Percentiles rank a stretch among this genome's conserved stretches.
phyloP scores from a whole-genome alignment of 176 grass and related monocot species.

The Carex pumila region DNA sequence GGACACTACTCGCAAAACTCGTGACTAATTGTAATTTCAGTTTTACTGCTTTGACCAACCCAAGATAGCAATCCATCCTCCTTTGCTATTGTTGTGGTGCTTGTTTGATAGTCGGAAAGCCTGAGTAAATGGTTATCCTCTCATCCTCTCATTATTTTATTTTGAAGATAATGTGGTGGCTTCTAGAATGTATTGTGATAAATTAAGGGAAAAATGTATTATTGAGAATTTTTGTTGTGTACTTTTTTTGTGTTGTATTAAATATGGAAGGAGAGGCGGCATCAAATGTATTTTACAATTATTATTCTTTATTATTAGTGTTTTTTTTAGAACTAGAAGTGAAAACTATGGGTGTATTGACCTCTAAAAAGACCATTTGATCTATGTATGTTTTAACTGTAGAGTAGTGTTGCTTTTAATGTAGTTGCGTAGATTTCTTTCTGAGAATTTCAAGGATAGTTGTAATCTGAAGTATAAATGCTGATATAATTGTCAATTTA shows the following conservation, averaged over 20 bases:
- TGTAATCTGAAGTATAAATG: background rate
- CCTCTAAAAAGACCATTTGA: background rate
- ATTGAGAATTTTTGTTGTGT: slow-evolving; percentile 27
- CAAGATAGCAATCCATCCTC: slow-evolving; percentile 41
- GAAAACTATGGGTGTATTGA: slow-evolving; percentile 16
- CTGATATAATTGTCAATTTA: background rate
- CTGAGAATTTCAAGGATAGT: background rate
- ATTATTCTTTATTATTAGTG: slow-evolving; percentile 27
- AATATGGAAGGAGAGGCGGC: slow-evolving; percentile 43
- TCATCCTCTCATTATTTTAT: slow-evolving; percentile 60
- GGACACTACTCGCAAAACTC: slow-evolving; percentile 84
- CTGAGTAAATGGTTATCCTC: slow-evolving; percentile 30
- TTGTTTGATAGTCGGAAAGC: slow-evolving; percentile 26
- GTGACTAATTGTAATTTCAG: slow-evolving; percentile 87
- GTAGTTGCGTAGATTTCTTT: background rate
- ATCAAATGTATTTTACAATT: slow-evolving; percentile 33
- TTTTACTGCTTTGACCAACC: slow-evolving; percentile 33
- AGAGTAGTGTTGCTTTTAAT: background rate
- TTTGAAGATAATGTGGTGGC: slow-evolving; percentile 57
- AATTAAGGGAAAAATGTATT: slow-evolving; percentile 28
- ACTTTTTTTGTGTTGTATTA: slow-evolving; percentile 44
- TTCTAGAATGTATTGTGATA: slow-evolving; percentile 33
- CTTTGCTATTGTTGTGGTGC: slow-evolving; percentile 6
- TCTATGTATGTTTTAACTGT: background rate
- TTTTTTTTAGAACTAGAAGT: slow-evolving; percentile 7